Base-by-base conservation (phyloP, 306 rosid genomes). In the Quercus rubra region DNA sequence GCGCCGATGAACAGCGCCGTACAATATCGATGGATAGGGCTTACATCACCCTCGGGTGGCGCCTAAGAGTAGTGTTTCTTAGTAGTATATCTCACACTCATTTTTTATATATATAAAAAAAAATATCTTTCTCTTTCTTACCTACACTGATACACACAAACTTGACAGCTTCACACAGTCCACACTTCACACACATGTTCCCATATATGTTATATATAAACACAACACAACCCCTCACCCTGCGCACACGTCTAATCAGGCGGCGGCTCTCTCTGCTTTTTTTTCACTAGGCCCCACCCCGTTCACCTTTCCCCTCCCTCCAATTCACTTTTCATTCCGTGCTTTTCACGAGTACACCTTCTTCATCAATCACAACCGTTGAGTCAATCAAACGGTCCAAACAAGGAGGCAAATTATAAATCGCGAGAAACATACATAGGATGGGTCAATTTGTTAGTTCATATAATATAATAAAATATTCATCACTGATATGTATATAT, bases 211-310 rank as follows among this genome's bases (percentile, higher is more conserved):
- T 41, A 41, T 41, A 41, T 2, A 8, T 7, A 41, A 41, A 41
- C 46, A 41, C 0, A 41, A 41, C 54, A 49, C 54, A 49, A 49
- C 5, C 54, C 17, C 17, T 12, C 14, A 11, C 38, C 69, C 76
- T 31, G 76, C 77, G 70, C 91, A 78, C 82, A 88, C 89, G 95
- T 92, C 96, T 88, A 71, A 90, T 85, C 92, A 87, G 81, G 81
- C 91, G 96, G 92, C 98, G 94, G 88, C 94, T 84, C 84, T 81
- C 27, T 8, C 46, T 41, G 46, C 46, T 41, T 41, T 41, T 41
- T 68, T 57, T 64, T 11, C 7, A 3, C 18, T 2, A 19, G 89
- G 81, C 49, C 89, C 82, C 87, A 23, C 79, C 33, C 28, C 23
- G 0, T 25, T 1, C 1, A 18, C 7, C n/a, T 19, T 19, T 68